Evolutionary conservation across 345 rosid species (phyloP).

Genomic region (Camelina laxa): DNA sequence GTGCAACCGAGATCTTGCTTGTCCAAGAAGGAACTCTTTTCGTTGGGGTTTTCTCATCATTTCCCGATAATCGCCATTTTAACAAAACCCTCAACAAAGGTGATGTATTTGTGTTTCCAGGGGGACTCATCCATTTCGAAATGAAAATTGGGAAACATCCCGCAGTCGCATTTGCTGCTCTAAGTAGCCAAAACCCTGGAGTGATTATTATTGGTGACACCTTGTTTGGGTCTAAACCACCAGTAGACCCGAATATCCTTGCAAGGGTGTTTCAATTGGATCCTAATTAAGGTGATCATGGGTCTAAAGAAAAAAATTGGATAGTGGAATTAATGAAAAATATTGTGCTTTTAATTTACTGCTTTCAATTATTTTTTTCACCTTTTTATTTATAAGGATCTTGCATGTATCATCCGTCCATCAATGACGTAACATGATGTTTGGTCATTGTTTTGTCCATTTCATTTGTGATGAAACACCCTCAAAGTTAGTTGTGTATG

Average conservation of each 20-base stretch:
- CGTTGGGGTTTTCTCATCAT: neutral
- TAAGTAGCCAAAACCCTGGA: constrained; percentile 20
- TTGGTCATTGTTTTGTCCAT: neutral
- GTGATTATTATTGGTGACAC: neutral
- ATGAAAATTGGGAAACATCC: neutral
- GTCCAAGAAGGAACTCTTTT: constrained; percentile 13
- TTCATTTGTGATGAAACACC: neutral
- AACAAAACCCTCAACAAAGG: neutral
- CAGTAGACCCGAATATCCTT: neutral
- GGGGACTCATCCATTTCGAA: constrained; percentile 21
- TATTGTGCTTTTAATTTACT: neutral
- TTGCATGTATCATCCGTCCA: neutral
- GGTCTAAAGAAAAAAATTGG: neutral
- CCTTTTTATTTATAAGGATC: neutral
- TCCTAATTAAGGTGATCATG: neutral
- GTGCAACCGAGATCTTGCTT: constrained; percentile 28
- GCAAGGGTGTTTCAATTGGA: neutral
- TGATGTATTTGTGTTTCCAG: constrained; percentile 25
- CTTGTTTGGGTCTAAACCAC: constrained; percentile 8
- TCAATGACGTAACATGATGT: neutral
- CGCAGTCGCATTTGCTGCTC: neutral
- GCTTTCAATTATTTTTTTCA: neutral
- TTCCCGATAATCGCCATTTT: neutral
- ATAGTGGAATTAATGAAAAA: neutral
- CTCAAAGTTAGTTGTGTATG: too few relatives aligned